Evolutionary conservation across 2,329 filamentous ascomycete species (phyloP).

Genomic region (Chaetomiaceae sp.): DNA sequence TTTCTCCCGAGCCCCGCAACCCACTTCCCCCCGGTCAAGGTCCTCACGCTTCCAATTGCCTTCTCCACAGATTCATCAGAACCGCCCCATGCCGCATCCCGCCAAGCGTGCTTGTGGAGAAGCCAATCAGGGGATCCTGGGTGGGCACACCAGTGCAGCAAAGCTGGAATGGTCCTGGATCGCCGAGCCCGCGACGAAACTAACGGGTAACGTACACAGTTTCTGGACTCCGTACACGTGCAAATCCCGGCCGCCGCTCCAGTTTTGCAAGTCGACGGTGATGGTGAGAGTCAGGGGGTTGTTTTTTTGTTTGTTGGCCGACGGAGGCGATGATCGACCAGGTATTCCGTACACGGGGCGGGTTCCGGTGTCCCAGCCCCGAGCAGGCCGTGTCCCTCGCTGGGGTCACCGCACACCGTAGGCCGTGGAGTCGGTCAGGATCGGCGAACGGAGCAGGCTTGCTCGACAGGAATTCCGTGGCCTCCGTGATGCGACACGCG

Average conservation of each 20-base stretch:
- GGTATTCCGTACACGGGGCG: too few relatives aligned
- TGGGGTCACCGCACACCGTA: too few relatives aligned
- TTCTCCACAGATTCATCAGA: conserved; percentile 2
- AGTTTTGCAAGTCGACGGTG: too few relatives aligned
- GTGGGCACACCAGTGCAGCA: not conserved
- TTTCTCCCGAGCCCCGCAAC: conserved; percentile 7
- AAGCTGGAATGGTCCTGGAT: conserved; percentile 1
- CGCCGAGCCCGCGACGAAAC: conserved; percentile 12
- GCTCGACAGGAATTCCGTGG: conserved; percentile 8
- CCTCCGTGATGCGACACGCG: not conserved
- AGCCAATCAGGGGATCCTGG: conserved; percentile 14
- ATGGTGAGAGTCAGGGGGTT: conserved; percentile 3
- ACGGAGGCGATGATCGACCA: conserved; percentile 9
- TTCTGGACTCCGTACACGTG: too few relatives aligned
- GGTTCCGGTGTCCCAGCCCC: too few relatives aligned
- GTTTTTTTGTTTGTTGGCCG: too few relatives aligned
- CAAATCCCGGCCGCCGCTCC: conserved; percentile 1
- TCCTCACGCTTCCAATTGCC: too few relatives aligned
- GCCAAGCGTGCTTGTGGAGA: conserved; percentile 17
- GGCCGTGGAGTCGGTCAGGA: too few relatives aligned
- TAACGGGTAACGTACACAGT: too few relatives aligned
- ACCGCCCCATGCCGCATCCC: not conserved
- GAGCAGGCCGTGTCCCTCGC: too few relatives aligned
- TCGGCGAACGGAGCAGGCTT: not conserved
- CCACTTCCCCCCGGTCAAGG: too few relatives aligned